phyloP scores from a whole-genome alignment of 2,329 filamentous ascomycete genomes.

The Dactylonectria estremocensis region DNA sequence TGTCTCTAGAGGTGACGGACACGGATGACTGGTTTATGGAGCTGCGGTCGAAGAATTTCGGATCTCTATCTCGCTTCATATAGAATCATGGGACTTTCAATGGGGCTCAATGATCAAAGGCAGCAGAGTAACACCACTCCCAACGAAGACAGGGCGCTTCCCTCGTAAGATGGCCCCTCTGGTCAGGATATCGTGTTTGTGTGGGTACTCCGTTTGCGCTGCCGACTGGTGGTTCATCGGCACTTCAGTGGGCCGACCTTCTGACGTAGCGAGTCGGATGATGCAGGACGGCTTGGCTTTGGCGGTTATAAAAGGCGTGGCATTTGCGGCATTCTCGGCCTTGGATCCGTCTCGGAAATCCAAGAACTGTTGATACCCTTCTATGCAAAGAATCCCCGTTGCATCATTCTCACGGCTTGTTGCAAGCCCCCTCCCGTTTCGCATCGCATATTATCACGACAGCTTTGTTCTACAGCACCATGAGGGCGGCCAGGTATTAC shows the following conservation, averaged over 20 bases:
- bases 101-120: neutral
- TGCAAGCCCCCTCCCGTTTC: neutral
- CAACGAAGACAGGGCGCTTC: neutral
- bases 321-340: neutral
- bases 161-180: neutral
- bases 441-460: neutral
- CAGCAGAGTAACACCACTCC: neutral
- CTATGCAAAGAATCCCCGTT: neutral
- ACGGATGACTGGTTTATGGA: neutral
- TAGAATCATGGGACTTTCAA: neutral
- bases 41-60: neutral
- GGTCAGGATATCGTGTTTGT: neutral
- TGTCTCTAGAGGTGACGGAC: neutral
- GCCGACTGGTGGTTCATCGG: neutral
- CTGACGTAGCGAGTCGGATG: constrained; percentile 36
- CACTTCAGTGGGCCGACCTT: constrained; percentile 33
- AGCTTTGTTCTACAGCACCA: constrained; percentile 43
- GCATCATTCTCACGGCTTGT: neutral
- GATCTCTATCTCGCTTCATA: neutral
- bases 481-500: constrained; percentile 70
- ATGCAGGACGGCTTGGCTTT: constrained; percentile 18
- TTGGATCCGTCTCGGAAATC: neutral
- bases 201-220: neutral
- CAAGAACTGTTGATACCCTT: neutral
- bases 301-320: constrained; percentile 33